These are phyloP conservation scores for Staphylotrichum tortipilum DNA, from an alignment of 495 filamentous ascomycete species.

Conservation along the genomic window DNA sequence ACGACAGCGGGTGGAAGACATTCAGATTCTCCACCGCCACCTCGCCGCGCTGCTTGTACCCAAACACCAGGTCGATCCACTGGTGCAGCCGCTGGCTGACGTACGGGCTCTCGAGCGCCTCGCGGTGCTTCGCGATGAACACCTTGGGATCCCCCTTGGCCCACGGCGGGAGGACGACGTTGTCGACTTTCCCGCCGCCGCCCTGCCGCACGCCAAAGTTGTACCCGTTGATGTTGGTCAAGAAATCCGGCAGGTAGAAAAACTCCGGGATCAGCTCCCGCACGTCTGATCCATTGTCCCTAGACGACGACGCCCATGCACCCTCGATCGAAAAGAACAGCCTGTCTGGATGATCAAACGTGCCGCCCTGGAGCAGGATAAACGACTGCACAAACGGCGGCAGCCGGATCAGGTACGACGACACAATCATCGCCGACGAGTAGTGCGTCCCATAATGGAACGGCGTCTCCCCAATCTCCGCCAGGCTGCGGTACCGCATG, in stretches of 20 bases:
- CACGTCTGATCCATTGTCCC: conserved; percentile 85
- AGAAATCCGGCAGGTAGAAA: conserved; percentile 90
- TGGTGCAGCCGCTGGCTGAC: conserved; percentile 84
- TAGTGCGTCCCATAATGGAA: conserved; percentile 99
- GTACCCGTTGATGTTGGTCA: conserved; percentile 84
- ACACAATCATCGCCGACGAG: conserved; percentile 97
- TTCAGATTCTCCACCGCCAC: conserved; percentile 86
- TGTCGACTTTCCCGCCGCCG: conserved; percentile 65
- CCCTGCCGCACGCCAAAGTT: conserved; percentile 86
- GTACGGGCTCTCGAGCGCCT: conserved; percentile 89
- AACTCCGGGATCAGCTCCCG: conserved; percentile 93
- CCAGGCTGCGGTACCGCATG: conserved; percentile 77
- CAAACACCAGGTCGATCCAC: conserved; percentile 96
- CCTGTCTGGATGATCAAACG: conserved; percentile 89
- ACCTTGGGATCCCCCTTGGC: conserved; percentile 94
- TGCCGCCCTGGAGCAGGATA: conserved; percentile 93
- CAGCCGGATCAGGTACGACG: conserved; percentile 87
- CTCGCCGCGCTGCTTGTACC: conserved; percentile 89
- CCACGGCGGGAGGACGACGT: conserved; percentile 85
- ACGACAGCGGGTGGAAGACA: conserved; percentile 91
- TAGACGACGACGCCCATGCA: conserved; percentile 84
- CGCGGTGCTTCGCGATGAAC: conserved; percentile 87
- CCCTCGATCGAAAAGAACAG: conserved; percentile 90
- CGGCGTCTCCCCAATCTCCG: conserved; percentile 82
- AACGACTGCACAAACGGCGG: conserved; percentile 96